A percentile compares a stretch with the other conserved stretches of the same genome.
These are phyloP conservation scores for Penicillium soppii DNA, from an alignment of 495 filamentous ascomycete species.

Conservation along the genomic window DNA sequence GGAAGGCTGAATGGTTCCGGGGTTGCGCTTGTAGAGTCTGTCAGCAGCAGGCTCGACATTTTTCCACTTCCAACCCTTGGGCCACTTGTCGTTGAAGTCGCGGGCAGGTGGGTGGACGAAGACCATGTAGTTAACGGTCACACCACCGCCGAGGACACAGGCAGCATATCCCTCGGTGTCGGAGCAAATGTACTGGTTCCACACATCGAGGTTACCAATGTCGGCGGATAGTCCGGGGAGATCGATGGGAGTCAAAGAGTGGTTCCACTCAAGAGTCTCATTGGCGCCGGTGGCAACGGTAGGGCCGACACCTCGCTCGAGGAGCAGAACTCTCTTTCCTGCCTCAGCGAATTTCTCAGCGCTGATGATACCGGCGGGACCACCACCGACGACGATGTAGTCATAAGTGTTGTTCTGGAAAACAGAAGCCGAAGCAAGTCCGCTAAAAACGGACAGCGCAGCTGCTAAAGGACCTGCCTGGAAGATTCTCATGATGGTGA, in stretches of 20 bases:
- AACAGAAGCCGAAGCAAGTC: constrained; percentile 14
- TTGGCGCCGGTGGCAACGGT: constrained; percentile 31
- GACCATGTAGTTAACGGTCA: constrained; percentile 69
- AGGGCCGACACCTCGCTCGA: constrained; percentile 37
- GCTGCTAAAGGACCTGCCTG: constrained; percentile 15
- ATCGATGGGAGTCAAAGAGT: constrained; percentile 67
- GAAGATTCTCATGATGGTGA: constrained; percentile 1
- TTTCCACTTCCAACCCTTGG: constrained; percentile 65
- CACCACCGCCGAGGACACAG: constrained; percentile 75
- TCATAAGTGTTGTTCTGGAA: constrained; percentile 24
- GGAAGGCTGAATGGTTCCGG: constrained; percentile 67
- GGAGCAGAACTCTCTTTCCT: constrained; percentile 43
- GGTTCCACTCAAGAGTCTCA: constrained; percentile 29
- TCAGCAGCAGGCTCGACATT: constrained; percentile 58
- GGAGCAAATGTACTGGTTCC: constrained; percentile 48
- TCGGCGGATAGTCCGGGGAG: constrained; percentile 64
- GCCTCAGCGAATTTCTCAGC: constrained; percentile 65
- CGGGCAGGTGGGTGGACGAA: constrained; percentile 56
- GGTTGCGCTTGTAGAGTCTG: constrained; percentile 66
- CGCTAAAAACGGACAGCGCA: constrained; percentile 1
- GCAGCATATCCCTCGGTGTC: constrained; percentile 74
- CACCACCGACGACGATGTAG: constrained; percentile 37
- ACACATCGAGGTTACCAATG: constrained; percentile 20
- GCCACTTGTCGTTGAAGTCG: constrained; percentile 77
- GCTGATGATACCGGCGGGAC: constrained; percentile 41